Conservation (phyloP, 139 green algal genomes). For the Chlamydomonas sphaeroides region DNA sequence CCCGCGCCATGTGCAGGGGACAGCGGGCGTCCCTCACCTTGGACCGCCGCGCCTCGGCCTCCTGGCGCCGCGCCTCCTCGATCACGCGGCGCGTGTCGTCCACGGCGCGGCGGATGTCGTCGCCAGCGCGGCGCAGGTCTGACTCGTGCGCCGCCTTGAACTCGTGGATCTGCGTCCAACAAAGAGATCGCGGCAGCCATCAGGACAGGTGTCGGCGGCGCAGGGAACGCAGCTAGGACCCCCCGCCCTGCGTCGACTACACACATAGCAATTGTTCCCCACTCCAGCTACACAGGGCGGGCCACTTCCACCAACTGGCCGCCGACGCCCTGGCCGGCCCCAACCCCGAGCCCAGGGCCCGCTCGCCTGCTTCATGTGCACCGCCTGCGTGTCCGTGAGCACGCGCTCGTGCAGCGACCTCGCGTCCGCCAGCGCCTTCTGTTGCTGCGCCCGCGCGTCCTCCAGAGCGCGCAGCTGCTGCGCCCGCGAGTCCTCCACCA, state of each 20-base stretch:
- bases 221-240: too few species aligned
- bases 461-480: constrained; percentile 15
- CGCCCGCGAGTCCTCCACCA: background rate
- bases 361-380: constrained; percentile 27
- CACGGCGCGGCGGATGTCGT: constrained; percentile 26
- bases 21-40: constrained; percentile 19
- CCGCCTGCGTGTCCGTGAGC: background rate
- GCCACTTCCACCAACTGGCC: too few species aligned
- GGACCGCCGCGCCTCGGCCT: constrained; percentile 8
- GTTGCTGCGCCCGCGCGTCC: constrained; percentile 3
- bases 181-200: too few species aligned
- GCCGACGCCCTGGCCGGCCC: too few species aligned
- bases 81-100: constrained; percentile 27
- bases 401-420: background rate
- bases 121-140: constrained; percentile 10
- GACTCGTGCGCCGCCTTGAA: constrained; percentile 21
- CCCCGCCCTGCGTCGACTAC: too few species aligned
- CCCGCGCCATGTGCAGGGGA: too few species aligned
- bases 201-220: too few species aligned
- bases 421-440: background rate
- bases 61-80: constrained; percentile 31
- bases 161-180: constrained; percentile 8
- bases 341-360: too few species aligned
- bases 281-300: too few species aligned
- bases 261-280: too few species aligned